Evolutionary conservation across 2,329 filamentous ascomycete genomes (phyloP).

Genomic region (Neopestalotiopsis rosae): DNA sequence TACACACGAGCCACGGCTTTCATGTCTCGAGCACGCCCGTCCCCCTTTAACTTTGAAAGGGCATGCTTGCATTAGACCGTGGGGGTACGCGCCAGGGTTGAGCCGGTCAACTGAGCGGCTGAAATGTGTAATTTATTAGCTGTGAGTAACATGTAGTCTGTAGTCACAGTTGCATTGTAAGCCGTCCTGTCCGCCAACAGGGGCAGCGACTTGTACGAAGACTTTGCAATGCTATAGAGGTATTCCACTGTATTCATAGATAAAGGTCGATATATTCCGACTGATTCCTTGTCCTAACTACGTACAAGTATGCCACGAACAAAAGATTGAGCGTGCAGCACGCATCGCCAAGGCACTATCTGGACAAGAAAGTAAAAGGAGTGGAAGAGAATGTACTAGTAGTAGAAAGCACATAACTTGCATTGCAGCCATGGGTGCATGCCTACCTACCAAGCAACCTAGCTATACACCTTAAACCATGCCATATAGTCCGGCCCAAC

Average conservation of each 20-base stretch:
- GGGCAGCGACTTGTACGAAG: too few relatives aligned
- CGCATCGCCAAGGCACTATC: neutral
- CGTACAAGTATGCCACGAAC: neutral
- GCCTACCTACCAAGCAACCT: neutral
- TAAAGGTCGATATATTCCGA: too few relatives aligned
- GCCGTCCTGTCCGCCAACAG: too few relatives aligned
- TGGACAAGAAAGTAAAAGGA: neutral
- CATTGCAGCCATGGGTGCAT: neutral
- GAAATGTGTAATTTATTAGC: neutral
- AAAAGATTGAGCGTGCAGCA: neutral
- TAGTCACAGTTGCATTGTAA: neutral
- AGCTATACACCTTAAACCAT: neutral
- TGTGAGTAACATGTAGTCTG: neutral
- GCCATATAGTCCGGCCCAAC: conserved; percentile 1
- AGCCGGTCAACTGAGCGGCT: neutral
- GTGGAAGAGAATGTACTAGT: neutral
- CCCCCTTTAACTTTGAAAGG: neutral
- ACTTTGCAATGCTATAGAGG: too few relatives aligned
- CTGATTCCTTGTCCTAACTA: neutral
- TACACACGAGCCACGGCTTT: neutral
- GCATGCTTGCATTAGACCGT: conserved; percentile 3
- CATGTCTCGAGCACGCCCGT: neutral
- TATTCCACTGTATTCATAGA: too few relatives aligned
- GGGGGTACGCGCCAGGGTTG: neutral
- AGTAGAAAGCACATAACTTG: neutral